Percentiles rank a stretch among this genome's conserved stretches.
Conservation (phyloP, 768 basidiomycete genomes). For the Coprinopsis cinerea region DNA sequence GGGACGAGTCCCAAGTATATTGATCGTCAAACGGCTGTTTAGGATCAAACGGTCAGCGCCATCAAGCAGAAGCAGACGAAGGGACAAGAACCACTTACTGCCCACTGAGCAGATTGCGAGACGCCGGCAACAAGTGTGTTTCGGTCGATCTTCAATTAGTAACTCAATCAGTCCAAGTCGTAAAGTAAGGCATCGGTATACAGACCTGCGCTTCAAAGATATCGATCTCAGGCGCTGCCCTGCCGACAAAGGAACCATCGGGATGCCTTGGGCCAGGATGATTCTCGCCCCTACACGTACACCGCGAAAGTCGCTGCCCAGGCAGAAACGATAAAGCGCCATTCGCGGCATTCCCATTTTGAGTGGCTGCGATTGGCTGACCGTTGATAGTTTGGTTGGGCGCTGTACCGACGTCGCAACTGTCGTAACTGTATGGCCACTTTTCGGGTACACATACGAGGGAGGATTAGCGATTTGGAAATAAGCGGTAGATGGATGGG, state of each 20-base stretch:
- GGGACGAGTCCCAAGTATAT: slow-evolving; percentile 64
- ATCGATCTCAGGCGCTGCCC: slow-evolving; percentile 87
- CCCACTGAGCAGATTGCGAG: slow-evolving; percentile 84
- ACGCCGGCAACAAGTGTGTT: slow-evolving; percentile 50
- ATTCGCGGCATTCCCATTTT: slow-evolving; percentile 47
- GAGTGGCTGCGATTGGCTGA: slow-evolving; percentile 54
- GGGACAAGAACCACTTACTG: slow-evolving; percentile 38
- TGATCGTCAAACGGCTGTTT: slow-evolving; percentile 66
- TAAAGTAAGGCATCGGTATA: background rate
- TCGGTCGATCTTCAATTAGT: slow-evolving; percentile 38
- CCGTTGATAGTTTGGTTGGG: slow-evolving; percentile 76
- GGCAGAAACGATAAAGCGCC: slow-evolving; percentile 64
- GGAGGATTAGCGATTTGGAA: background rate
- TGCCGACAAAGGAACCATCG: slow-evolving; percentile 74
- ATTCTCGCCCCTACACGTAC: slow-evolving; percentile 76
- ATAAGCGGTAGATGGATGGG: background rate
- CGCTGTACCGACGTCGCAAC: slow-evolving; percentile 81
- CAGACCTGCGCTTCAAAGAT: slow-evolving; percentile 75
- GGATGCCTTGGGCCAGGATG: slow-evolving; percentile 78
- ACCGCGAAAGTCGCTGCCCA: slow-evolving; percentile 79
- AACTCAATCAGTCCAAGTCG: background rate
- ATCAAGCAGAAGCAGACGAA: background rate
- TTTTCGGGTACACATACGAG: too few species aligned
- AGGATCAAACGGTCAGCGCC: background rate
- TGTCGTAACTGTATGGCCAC: slow-evolving; percentile 83